A percentile compares a stretch with the other conserved stretches of the same genome.
Conservation (phyloP, 257 asterid genomes). For the Fraxinus quadrangulata region DNA sequence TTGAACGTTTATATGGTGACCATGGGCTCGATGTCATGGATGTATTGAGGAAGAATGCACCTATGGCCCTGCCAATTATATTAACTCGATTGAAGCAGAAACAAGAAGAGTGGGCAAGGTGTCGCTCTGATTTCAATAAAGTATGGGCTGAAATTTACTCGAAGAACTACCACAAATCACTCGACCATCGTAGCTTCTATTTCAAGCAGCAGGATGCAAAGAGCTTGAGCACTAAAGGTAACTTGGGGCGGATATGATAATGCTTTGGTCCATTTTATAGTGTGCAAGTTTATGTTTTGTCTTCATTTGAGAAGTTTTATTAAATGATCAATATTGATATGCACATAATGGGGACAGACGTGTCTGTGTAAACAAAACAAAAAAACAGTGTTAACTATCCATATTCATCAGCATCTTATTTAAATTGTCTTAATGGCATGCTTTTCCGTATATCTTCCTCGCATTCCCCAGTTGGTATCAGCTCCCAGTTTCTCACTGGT, state of each 20-base stretch:
- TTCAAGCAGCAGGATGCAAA: constrained; percentile 96
- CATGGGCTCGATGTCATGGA: constrained; percentile 99
- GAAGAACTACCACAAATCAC: constrained; percentile 92
- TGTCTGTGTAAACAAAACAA: constrained; percentile 1
- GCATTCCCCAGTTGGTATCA: constrained; percentile 23
- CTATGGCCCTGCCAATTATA: constrained; percentile 83
- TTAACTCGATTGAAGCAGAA: constrained; percentile 93
- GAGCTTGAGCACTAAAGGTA: constrained; percentile 93
- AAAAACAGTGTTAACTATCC: constrained; percentile 11
- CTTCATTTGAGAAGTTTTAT: constrained; percentile 10
- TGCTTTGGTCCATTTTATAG: constrained; percentile 29
- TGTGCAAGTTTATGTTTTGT: constrained; percentile 24
- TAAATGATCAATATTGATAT: constrained; percentile 11
- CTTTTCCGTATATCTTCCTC: background rate
- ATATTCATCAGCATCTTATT: constrained; percentile 15
- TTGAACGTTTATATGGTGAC: constrained; percentile 96
- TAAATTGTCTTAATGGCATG: constrained; percentile 12
- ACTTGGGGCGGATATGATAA: constrained; percentile 31
- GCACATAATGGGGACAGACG: constrained; percentile 8
- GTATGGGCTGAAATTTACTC: constrained; percentile 95
- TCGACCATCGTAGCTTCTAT: constrained; percentile 94
- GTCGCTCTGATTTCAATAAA: constrained; percentile 90
- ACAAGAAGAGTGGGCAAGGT: constrained; percentile 93
- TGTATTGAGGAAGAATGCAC: constrained; percentile 76
- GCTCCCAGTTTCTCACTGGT: constrained; percentile 22